Conservation (phyloP, 495 filamentous ascomycete species). For the Filosporella fistucella region DNA sequence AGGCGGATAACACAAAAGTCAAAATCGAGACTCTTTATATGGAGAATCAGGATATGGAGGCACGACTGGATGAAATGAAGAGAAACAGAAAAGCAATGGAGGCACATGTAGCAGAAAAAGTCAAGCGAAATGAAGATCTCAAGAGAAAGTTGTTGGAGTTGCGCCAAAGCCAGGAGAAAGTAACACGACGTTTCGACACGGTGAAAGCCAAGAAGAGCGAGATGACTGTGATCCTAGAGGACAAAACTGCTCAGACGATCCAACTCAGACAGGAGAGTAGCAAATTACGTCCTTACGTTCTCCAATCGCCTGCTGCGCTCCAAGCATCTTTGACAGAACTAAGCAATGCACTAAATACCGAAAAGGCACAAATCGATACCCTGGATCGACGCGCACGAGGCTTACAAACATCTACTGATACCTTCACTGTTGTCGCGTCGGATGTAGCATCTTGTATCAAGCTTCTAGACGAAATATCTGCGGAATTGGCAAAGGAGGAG, state of each 20-base stretch:
- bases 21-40: conserved; percentile 80
- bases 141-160: conserved; percentile 75
- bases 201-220: conserved; percentile 67
- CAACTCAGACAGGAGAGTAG: conserved; percentile 67
- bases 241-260: conserved; percentile 64
- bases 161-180: conserved; percentile 68
- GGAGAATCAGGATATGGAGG: conserved; percentile 84
- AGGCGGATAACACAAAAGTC: conserved; percentile 75
- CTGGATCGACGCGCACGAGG: conserved; percentile 82
- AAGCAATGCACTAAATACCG: conserved; percentile 64
- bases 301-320: conserved; percentile 78
- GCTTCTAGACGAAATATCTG: conserved; percentile 79
- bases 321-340: conserved; percentile 80
- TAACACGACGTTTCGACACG: conserved; percentile 72
- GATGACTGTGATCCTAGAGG: conserved; percentile 68
- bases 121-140: conserved; percentile 76
- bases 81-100: conserved; percentile 72
- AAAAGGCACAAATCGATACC: conserved; percentile 79
- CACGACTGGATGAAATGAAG: conserved; percentile 74
- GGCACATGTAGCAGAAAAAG: conserved; percentile 72
- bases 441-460: conserved; percentile 84
- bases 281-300: conserved; percentile 86
- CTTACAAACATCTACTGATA: conserved; percentile 87
- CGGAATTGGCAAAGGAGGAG: conserved; percentile 82
- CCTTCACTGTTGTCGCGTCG: conserved; percentile 74